Base-by-base conservation (phyloP, 768 basidiomycete species). In the Suillus paluster region DNA sequence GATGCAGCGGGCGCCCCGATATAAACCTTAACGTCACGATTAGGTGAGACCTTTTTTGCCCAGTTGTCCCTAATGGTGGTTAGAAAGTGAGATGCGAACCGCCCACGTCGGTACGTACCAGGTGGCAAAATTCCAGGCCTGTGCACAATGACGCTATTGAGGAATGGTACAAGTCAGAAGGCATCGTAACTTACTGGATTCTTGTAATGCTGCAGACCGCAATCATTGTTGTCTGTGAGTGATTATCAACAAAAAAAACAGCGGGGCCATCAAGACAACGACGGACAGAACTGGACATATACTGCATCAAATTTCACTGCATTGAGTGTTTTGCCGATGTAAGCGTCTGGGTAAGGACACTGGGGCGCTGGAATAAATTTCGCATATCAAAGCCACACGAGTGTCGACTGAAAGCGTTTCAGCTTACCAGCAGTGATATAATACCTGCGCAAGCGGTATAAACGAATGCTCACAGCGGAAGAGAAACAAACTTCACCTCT, bases 291-390 rank as follows among this genome's bases (percentile, higher is more conserved):
- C 63, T 84, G 83, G 23, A 84, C 83, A 48, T 81, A 83, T 56
- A 84, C 72, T 4, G 81, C 83, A 63, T 84, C 83, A 59, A 84
- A 83, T 1, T 66, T 71, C 27, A 80, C 81, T 0, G 67, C 70
- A 65, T 79, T 80, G 67, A 84, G 66, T 41, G 80, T 77, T 0
- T 75, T 68, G 5, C 80, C 79, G 5, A 84, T 67, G 52, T 77
- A 76, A 5, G 80, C 75, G 64, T 84, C 83, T 0, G 83, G 83
- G 68, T 70, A 84, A 6, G 80, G 80, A 67, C 83, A 84, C 54
- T 84, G 77, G 36, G 77, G 77, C 50, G 77, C 77, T 66, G 42
- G 41, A 56, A 42, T 58, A 61, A 46, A 61, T 59, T 38, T 53
- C 33, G 44, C 54, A n/a, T 17, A 11, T 21, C 17, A 25, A n/a